Base-by-base conservation (phyloP, 352 stramenopile genomes). In the Pythium periplocum region DNA sequence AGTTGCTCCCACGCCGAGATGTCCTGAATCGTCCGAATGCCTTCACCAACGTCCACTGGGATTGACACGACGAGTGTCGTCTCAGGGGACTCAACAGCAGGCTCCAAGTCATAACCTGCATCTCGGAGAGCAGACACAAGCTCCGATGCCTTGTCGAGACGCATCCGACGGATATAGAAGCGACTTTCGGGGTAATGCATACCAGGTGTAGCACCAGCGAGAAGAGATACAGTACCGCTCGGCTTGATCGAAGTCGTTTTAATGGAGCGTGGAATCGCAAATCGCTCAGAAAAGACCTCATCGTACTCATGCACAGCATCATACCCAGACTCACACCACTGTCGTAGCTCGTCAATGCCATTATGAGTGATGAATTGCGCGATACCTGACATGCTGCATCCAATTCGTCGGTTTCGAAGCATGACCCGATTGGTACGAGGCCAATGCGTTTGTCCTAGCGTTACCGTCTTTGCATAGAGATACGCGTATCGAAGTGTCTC, bases 381-480 rank as follows among this genome's bases (percentile, higher is more conserved):
- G 46, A 98, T 85, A 10, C 91, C 91, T 5, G 83, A 96, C 87
- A 97, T 97, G 45, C 79, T 93, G 66, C 83, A 96, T 0, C 92
- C 92, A 45, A 98, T 95, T 34, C 92, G 81, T 42, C 92, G 81
- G 60, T 98, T 98, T 12, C 92, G 73, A 12, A 93, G 70, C 85
- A 98, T 96, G 39, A 98, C 88, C 39, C 73, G 62, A 62, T 98
- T 98, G 9, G 90, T 98, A 45, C 87, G 67, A 11, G 86, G 68
- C 92, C 92, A 98, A 49, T 97, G 90, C 2, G 88, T 97, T 9
- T 76, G 70, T 1, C 89, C 90, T 7, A 98, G 73, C 5, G 90
- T 98, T n/a, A 98, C 92, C 1, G 88, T 97, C 73, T 98, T 98
- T 5, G 90, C 91, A 64, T 98, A 98, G 61, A 96, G 63, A 60